phyloP scores from a whole-genome alignment of 305 asterid genomes.

The Fraxinus paxiana region DNA sequence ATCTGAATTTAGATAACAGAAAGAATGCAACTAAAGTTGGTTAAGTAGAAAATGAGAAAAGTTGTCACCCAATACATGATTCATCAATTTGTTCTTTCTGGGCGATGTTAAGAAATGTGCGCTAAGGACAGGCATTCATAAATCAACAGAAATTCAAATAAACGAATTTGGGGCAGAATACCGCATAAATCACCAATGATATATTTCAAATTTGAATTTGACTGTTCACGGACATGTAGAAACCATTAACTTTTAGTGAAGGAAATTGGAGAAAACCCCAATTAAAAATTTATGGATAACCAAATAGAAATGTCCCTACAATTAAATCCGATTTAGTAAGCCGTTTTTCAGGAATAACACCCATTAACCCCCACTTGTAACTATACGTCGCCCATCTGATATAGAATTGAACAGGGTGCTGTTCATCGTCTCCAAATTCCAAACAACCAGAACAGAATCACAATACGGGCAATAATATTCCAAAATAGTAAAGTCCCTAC shows the following conservation, averaged over 20 bases:
- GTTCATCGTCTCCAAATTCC: not conserved
- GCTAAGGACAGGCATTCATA: not conserved
- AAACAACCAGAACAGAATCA: not conserved
- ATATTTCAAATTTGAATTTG: not conserved
- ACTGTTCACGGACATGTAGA: not conserved
- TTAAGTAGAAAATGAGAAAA: not conserved
- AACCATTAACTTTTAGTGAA: not conserved
- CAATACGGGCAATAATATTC: not conserved
- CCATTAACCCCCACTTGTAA: not conserved
- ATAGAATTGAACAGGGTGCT: not conserved
- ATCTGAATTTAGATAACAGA: not conserved
- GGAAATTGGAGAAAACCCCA: not conserved
- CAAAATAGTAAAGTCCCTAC: conserved; percentile 22
- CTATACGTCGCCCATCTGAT: not conserved
- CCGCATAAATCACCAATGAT: not conserved
- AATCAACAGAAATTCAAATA: not conserved
- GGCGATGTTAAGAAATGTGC: not conserved
- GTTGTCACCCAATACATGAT: not conserved
- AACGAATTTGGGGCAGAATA: not conserved
- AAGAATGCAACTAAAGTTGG: not conserved
- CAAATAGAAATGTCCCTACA: not conserved
- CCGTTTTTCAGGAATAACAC: not conserved
- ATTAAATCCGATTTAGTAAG: not conserved
- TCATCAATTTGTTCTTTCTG: not conserved
- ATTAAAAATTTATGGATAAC: not conserved